Evolutionary conservation across 2,329 filamentous ascomycete genomes (phyloP).

Genomic region (Trichoderma sp.): DNA sequence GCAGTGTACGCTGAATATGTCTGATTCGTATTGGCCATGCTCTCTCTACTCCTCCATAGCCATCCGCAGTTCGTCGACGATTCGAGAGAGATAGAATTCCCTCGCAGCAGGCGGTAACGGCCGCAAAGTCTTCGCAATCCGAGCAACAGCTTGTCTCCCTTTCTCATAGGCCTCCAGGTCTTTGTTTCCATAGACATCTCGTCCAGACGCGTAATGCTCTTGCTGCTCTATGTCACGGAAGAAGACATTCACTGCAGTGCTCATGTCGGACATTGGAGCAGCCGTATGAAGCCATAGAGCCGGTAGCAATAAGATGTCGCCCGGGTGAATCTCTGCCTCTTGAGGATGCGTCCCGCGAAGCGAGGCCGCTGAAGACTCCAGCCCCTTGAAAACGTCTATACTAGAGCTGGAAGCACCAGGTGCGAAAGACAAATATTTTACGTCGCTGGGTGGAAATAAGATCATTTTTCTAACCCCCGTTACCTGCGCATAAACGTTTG

Average conservation of each 20-base stretch:
- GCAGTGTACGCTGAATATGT: not conserved
- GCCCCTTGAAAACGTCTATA: slow-evolving; percentile 65
- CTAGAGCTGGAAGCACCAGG: slow-evolving; percentile 80
- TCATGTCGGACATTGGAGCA: slow-evolving; percentile 58
- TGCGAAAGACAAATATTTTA: slow-evolving; percentile 67
- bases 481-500: slow-evolving; percentile 83
- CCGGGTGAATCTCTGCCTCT: slow-evolving; percentile 65
- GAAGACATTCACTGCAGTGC: slow-evolving; percentile 87
- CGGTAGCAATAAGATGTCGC: slow-evolving; percentile 79
- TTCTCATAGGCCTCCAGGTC: slow-evolving; percentile 85
- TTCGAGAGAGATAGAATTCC: slow-evolving; percentile 73
- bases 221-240: slow-evolving; percentile 67
- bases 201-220: slow-evolving; percentile 67
- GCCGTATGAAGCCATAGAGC: slow-evolving; percentile 83
- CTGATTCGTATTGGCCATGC: not conserved
- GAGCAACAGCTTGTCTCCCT: slow-evolving; percentile 69
- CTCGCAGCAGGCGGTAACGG: slow-evolving; percentile 65
- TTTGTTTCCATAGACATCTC: slow-evolving; percentile 85
- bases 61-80: slow-evolving; percentile 65
- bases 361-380: slow-evolving; percentile 42
- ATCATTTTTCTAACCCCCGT: slow-evolving; percentile 70
- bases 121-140: slow-evolving; percentile 65
- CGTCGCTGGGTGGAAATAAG: slow-evolving; percentile 77
- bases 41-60: slow-evolving; percentile 27
- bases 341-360: slow-evolving; percentile 61